Conservation (phyloP, 176 grass and related monocot genomes). For the Areca catechu region DNA sequence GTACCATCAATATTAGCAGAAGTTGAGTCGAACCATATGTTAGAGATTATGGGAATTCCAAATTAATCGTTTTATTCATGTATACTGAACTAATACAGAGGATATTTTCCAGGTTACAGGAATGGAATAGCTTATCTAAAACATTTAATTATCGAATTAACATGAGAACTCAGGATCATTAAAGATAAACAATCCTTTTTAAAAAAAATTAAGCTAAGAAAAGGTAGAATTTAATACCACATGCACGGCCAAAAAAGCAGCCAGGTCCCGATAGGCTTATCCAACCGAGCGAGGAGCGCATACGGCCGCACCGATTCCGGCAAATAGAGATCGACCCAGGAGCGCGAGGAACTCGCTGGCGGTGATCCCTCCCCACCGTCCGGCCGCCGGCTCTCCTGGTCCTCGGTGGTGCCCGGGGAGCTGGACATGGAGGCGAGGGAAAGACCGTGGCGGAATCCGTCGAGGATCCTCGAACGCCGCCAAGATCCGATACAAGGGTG, state of each 20-base stretch:
- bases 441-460: neutral
- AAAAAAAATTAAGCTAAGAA: neutral
- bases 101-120: too few species aligned
- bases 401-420: neutral
- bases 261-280: conserved; percentile 79
- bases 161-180: neutral
- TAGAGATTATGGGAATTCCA: too few species aligned
- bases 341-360: neutral
- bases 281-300: conserved; percentile 64
- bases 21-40: too few species aligned
- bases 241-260: conserved; percentile 79
- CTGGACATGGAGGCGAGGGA: conserved; percentile 1
- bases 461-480: conserved; percentile 9
- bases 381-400: neutral
- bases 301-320: conserved; percentile 49
- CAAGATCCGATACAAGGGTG: neutral
- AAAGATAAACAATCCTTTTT: neutral
- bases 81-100: too few species aligned
- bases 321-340: conserved; percentile 62
- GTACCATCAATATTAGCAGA: too few species aligned
- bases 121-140: too few species aligned
- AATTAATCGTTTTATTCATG: too few species aligned
- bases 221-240: conserved; percentile 30
- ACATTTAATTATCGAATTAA: too few species aligned
- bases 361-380: neutral